Evolutionary conservation across 2,329 filamentous ascomycete species (phyloP).

Genomic region (Alternaria triticimaculans): DNA sequence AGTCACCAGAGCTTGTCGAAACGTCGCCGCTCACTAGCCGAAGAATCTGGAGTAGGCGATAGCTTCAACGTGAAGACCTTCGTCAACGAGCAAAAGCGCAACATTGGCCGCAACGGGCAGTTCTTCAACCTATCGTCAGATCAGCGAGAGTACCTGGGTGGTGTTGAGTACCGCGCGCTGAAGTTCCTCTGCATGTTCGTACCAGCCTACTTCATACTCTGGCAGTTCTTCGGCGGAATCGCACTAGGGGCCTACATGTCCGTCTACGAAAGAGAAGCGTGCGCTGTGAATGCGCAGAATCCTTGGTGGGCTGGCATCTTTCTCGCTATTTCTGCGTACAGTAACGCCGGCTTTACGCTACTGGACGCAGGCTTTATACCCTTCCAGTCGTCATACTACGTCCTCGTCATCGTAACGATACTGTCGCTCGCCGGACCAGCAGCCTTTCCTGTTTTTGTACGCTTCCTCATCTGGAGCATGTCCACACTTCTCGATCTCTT

Average conservation of each 20-base stretch:
- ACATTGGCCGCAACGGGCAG: constrained; percentile 27
- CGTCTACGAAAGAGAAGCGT: constrained; percentile 24
- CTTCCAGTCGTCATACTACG: constrained; percentile 27
- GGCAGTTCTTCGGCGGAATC: constrained; percentile 28
- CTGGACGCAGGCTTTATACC: constrained; percentile 28
- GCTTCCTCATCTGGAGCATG: constrained; percentile 29
- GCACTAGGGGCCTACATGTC: constrained; percentile 30
- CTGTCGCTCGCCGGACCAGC: constrained; percentile 28
- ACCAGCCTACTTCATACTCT: constrained; percentile 25
- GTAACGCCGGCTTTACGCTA: constrained; percentile 27
- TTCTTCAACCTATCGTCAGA: constrained; percentile 30
- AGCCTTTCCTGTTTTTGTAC: constrained; percentile 25
- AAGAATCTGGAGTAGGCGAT: constrained; percentile 20
- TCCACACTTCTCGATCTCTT: constrained; percentile 23
- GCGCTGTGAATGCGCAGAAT: constrained; percentile 27
- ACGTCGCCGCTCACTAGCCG: constrained; percentile 21
- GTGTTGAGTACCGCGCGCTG: constrained; percentile 29
- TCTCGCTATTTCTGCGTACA: constrained; percentile 30
- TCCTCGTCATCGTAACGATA: constrained; percentile 25
- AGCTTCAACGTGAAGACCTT: constrained; percentile 30
- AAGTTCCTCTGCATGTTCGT: constrained; percentile 30
- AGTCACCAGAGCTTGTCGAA: constrained; percentile 23
- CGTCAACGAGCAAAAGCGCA: constrained; percentile 31
- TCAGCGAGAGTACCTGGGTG: constrained; percentile 28
- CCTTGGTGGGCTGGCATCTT: constrained; percentile 21